Base-by-base conservation (phyloP, 345 rosid genomes). In the Orychophragmus violaceus region DNA sequence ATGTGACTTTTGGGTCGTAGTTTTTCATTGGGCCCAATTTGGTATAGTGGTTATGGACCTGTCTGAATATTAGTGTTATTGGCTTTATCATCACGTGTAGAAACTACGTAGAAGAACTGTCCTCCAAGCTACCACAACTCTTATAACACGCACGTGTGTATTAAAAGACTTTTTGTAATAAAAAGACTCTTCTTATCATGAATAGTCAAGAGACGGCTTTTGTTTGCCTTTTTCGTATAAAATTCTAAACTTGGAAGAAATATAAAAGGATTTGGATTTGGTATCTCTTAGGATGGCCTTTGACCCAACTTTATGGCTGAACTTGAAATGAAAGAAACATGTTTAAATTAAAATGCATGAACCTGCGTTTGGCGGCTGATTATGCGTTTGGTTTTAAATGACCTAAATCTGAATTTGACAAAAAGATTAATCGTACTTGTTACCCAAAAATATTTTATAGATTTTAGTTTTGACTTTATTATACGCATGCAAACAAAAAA, bases 261-360 rank as follows among this genome's bases (percentile, higher is more conserved):
- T 11, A 3, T 0, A 5, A 5, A 25, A 8, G 22, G 10, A 54
- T 30, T 32, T 44, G 58, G 35, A 35, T 54, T 54, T 62, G 57
- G 41, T 62, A 62, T 17, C 57, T 71, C 45, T 62, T 30, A 42
- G 48, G 5, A 53, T 70, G 62, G 16, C 69, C 56, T 61, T 70
- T 62, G 75, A 62, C 69, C 64, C 57, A 35, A 6, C 30, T 45
- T 18, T 11, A 44, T 44, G 21, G 62, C n/a, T n/a, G n/a, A n/a
- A n/a, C n/a, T 44, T 33, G 8, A 53, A 2, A 7, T 8, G 11
- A 62, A 32, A 28, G 19, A 44, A 33, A 71, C 69, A 45, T 54
- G 68, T 62, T 29, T 44, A 32, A 33, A 48, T 57, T 19, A 39
- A 56, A 45, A 72, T 64, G 65, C 76, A 64, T 72, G 76, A 72